Percentiles rank a stretch among this genome's conserved stretches.
Conservation (phyloP, 2,329 filamentous ascomycete genomes). For the Metarhizium album region DNA sequence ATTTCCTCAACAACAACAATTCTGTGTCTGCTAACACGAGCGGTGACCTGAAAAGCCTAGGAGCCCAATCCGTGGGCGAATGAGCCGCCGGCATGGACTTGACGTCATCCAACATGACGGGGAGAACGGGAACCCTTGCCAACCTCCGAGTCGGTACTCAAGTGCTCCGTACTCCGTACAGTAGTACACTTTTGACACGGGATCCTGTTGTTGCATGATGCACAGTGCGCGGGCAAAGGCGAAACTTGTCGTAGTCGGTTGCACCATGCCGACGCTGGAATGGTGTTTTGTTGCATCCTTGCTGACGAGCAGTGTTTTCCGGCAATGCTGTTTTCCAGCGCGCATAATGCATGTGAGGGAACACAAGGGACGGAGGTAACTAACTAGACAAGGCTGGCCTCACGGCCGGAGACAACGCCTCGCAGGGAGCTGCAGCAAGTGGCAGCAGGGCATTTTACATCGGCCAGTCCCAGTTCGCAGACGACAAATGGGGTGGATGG, state of each 20-base stretch:
- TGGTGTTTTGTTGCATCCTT: too few relatives aligned
- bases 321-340: too few relatives aligned
- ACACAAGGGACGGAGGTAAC: background rate
- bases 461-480: too few relatives aligned
- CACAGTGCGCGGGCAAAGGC: background rate
- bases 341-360: background rate
- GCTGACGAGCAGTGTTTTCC: too few relatives aligned
- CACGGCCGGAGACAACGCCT: too few relatives aligned
- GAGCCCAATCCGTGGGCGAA: background rate
- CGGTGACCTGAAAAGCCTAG: background rate
- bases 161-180: background rate
- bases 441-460: too few relatives aligned
- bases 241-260: background rate
- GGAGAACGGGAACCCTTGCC: background rate
- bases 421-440: background rate
- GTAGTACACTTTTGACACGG: too few relatives aligned
- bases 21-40: too few relatives aligned
- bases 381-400: too few relatives aligned
- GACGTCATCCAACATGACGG: conserved; percentile 4
- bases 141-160: too few relatives aligned
- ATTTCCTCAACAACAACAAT: too few relatives aligned
- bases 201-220: background rate
- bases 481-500: too few relatives aligned
- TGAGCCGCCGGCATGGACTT: background rate
- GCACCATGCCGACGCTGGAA: background rate